These are phyloP conservation scores for Euphrasia arctica DNA, from an alignment of 305 asterid genomes.

Conservation along the genomic window DNA sequence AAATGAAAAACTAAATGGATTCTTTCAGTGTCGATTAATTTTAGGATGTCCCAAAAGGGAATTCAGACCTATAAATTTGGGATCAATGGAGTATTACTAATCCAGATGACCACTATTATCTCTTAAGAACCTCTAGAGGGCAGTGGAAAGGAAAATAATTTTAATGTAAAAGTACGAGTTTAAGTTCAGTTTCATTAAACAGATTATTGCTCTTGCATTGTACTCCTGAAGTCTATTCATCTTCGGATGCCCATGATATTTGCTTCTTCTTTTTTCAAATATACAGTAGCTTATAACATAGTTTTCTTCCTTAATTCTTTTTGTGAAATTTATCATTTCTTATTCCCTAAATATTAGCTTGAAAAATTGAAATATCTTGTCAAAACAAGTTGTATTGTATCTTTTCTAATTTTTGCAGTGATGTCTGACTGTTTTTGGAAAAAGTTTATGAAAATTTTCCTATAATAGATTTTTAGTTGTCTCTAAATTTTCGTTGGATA, in stretches of 20 bases:
- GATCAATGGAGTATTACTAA: background rate
- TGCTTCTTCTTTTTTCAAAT: background rate
- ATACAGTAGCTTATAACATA: background rate
- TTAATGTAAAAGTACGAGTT: background rate
- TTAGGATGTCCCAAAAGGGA: background rate
- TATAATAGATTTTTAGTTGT: too few relatives aligned
- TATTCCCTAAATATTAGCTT: background rate
- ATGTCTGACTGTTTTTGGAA: background rate
- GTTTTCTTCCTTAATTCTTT: background rate
- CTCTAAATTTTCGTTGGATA: background rate
- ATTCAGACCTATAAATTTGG: background rate
- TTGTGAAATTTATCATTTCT: background rate
- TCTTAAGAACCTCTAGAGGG: background rate
- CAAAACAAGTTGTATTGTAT: background rate
- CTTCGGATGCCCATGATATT: background rate
- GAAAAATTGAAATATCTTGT: background rate
- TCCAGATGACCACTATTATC: background rate
- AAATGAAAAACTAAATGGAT: background rate
- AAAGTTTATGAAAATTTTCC: too few relatives aligned
- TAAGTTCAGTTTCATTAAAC: background rate
- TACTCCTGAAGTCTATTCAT: slow-evolving; percentile 14
- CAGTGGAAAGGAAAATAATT: background rate
- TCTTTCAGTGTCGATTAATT: background rate
- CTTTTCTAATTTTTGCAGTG: background rate
- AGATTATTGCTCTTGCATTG: background rate